Evolutionary conservation across 1,284 basidiomycete genomes (phyloP), one percentile per base, ranked within the genome.

Genomic region (Heliocybe sulcata): DNA sequence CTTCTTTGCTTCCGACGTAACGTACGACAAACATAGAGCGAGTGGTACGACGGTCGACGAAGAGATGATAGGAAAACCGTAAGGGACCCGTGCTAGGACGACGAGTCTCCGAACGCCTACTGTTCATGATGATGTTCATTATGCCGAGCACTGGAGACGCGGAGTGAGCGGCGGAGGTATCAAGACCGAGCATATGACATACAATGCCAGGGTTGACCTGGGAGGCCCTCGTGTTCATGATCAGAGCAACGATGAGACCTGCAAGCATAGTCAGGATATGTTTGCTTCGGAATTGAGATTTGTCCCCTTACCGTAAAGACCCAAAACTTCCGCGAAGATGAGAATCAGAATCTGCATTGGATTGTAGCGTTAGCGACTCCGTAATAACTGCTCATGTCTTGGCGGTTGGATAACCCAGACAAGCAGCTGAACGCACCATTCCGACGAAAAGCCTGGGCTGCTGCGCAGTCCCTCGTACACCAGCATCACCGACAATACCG

Each of bases 401-500:
- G 19, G 10, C 16, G 22, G 47, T 22, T 35, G 52, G 27, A 47
- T n/a, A 45, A 16, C 25, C 2, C 42, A 54, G 1, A 22, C 35
- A n/a, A 25, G 47, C 45, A 55, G 26, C 23, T 45, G 47, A 16
- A 60, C 74, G 9, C 27, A 83, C 83, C 85, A 87, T 87, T 66
- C 90, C 92, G 65, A 98, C 95, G 73, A 94, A 98, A 60, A 98
- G 78, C 66, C 92, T 80, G 49, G 93, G 92, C 75, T 98, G 94
- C 69, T 96, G 90, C 42, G 90, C 89, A 57, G 90, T 92, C 56
- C 90, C 90, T 58, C 93, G 80, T 42, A 94, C 92, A 80, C 93
- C 92, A 59, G 95, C 91, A 69, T 98, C 93, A 70, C 96, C 94
- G 56, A 98, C 95, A 67, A 98, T 92, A 60, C 95, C 92, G 64